Conservation (phyloP, 805 yeast species). For the Lipomyces sp. region DNA sequence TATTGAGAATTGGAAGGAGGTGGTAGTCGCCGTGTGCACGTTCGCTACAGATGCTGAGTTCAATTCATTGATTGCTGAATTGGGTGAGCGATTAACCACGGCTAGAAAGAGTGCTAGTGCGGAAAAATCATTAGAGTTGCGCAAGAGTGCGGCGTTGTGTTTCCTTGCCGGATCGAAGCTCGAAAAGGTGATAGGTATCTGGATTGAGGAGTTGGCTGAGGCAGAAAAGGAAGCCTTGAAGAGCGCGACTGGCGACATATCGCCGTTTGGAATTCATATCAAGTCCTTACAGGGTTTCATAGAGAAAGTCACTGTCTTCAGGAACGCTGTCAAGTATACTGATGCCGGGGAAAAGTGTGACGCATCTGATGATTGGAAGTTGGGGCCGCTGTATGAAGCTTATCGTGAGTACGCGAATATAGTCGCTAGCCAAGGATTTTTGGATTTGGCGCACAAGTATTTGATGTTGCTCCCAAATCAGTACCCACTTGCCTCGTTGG, state of each 20-base stretch:
- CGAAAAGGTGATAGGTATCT: conserved; percentile 75
- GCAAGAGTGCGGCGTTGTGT: conserved; percentile 77
- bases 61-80: conserved; percentile 59
- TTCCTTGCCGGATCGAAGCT: conserved; percentile 81
- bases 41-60: conserved; percentile 55
- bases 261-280: conserved; percentile 83
- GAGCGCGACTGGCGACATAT: conserved; percentile 41
- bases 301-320: conserved; percentile 79
- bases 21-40: conserved; percentile 70
- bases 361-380: conserved; percentile 46
- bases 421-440: conserved; percentile 80
- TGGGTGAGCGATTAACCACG: conserved; percentile 77
- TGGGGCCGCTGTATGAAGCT: conserved; percentile 59
- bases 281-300: conserved; percentile 80
- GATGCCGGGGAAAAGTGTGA: conserved; percentile 34
- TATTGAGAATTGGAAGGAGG: conserved; percentile 79
- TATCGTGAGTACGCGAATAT: conserved; percentile 81
- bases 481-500: conserved; percentile 67
- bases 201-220: conserved; percentile 75
- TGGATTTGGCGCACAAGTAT: conserved; percentile 76
- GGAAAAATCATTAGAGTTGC: conserved; percentile 46
- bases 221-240: conserved; percentile 48
- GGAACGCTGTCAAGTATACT: conserved; percentile 50
- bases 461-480: conserved; percentile 73
- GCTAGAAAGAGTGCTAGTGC: conserved; percentile 39